These are phyloP conservation scores for Rhododendron ferrugineum DNA, from an alignment of 148 eudicot species.

Conservation along the genomic window DNA sequence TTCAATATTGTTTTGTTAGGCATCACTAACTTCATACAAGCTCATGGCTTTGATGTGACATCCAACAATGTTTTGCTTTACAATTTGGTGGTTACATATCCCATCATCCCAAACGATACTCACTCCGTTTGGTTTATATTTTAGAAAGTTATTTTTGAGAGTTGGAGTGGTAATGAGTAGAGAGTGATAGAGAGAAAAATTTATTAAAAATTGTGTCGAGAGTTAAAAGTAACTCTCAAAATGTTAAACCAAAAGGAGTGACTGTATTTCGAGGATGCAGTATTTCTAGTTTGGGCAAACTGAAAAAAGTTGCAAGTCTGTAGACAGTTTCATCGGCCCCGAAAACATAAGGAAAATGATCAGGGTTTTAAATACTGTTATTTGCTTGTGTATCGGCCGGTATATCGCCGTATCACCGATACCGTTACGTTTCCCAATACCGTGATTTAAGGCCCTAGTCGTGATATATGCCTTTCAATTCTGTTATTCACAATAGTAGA, in stretches of 20 bases:
- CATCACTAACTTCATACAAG: not conserved
- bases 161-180: too few relatives aligned
- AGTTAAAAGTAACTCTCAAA: too few relatives aligned
- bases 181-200: too few relatives aligned
- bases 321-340: not conserved
- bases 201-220: too few relatives aligned
- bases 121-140: too few relatives aligned
- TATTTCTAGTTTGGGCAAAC: not conserved
- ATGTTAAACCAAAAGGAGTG: too few relatives aligned
- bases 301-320: not conserved
- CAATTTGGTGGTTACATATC: not conserved
- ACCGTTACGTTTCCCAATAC: too few relatives aligned
- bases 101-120: not conserved
- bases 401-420: too few relatives aligned
- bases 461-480: not conserved
- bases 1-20: not conserved
- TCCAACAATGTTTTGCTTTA: not conserved
- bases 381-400: too few relatives aligned
- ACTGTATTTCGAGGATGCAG: not conserved
- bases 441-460: not conserved
- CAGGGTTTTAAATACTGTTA: too few relatives aligned
- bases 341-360: not conserved
- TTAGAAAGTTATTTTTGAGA: too few relatives aligned
- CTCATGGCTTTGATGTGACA: not conserved
- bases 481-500: not conserved